Evolutionary conservation across 1,284 basidiomycete genomes (phyloP), one percentile per base, ranked within the genome.

Genomic region (Schizopora paradoxa): DNA sequence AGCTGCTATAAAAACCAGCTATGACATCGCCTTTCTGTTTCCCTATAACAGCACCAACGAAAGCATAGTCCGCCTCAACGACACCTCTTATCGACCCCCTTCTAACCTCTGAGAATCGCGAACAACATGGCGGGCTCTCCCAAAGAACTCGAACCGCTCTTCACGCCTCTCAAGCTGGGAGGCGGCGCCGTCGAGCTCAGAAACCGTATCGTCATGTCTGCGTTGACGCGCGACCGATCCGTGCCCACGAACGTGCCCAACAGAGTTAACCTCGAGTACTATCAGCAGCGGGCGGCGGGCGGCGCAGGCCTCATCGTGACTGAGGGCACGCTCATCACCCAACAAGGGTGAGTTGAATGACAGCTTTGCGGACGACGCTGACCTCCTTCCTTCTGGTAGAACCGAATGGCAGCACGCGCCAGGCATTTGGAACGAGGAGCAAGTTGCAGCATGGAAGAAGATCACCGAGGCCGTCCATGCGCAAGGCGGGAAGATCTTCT

Each of bases 221-320:
- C 63, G 1, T 43, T 69, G 46, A 68, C 66, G 13, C 60, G 67
- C 16, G 62, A 61, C 56, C 56, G 66, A 2, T 59, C 63, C 6
- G 56, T 66, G 3, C 56, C 57, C 10, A 54, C 56, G 6, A 59
- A 59, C 33, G 53, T 60, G 11, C 68, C 69, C 6, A 70, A 63
- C 29, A 59, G 63, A 5, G 48, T 66, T 14, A 71, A 68, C 58
- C 48, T 55, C 6, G 65, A 70, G 48, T 74, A 76, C 57, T 76
- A 75, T 48, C 51, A 56, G 1, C 73, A 77, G 49, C 66, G 75
- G 5, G 70, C 66, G 2, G 50, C 41, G 19, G 60, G 62, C 8
- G 63, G 65, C 11, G 68, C 68, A 1, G 69, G 68, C 0, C 56
- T 76, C 4, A 66, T 76, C 21, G 61, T 74, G 10, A 62, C 66